These are phyloP conservation scores for Gnaphalium uliginosum DNA, from an alignment of 129 eudicot species.

Conservation along the genomic window DNA sequence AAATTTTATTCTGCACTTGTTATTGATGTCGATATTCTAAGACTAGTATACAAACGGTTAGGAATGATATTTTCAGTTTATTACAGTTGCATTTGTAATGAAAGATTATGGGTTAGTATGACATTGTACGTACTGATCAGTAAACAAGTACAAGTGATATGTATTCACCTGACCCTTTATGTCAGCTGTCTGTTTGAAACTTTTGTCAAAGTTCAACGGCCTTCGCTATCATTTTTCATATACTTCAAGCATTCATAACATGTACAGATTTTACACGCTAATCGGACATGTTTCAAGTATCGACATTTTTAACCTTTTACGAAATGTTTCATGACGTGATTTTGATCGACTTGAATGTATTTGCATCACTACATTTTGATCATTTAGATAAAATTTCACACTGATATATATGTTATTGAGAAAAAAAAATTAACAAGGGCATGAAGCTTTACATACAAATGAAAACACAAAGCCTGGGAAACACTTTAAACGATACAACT, in stretches of 20 bases:
- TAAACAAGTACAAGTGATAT: too few relatives aligned
- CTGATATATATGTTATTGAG: constrained; percentile 6
- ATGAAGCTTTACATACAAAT: constrained; percentile 4
- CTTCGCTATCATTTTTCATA: background rate
- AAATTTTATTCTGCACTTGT: too few relatives aligned
- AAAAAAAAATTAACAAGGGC: background rate
- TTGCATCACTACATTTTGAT: background rate
- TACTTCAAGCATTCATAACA: background rate
- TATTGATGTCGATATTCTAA: too few relatives aligned
- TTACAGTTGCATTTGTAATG: too few relatives aligned
- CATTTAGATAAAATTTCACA: background rate
- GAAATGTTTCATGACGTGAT: too few relatives aligned
- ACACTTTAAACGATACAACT: background rate
- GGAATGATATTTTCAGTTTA: too few relatives aligned
- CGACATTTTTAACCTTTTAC: background rate
- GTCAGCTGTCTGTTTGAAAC: background rate
- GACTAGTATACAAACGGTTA: too few relatives aligned
- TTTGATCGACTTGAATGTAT: background rate
- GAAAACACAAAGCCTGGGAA: background rate
- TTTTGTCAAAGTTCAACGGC: background rate
- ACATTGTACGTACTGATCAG: too few relatives aligned
- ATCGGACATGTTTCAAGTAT: background rate
- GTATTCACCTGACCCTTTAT: background rate
- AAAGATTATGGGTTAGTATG: too few relatives aligned
- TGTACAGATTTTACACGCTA: background rate